A percentile compares a stretch with the other conserved stretches of the same genome.
Evolutionary conservation across 805 yeast species (phyloP).

Genomic region (Candida ascalaphidarum): DNA sequence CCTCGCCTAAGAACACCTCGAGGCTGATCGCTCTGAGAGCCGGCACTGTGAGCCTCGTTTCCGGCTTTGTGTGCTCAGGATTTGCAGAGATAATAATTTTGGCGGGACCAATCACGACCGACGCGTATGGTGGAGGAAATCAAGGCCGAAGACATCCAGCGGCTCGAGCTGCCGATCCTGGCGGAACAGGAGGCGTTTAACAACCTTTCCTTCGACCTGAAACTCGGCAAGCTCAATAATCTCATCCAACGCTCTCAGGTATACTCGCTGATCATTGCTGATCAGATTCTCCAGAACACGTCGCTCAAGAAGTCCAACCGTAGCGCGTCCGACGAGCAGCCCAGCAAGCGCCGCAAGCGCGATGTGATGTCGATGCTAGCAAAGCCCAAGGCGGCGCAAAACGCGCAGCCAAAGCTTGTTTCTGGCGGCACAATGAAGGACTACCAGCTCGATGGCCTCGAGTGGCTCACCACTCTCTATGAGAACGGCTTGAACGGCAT

Average conservation of each 20-base stretch:
- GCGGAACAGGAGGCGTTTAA: constrained; percentile 35
- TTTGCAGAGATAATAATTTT: too few relatives aligned
- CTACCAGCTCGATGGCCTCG: constrained; percentile 84
- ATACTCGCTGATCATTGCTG: constrained; percentile 79
- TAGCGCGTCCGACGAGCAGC: constrained; percentile 3
- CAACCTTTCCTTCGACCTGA: constrained; percentile 41
- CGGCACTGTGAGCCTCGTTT: too few relatives aligned
- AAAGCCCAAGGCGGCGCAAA: constrained; percentile 9
- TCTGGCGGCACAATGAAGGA: constrained; percentile 57
- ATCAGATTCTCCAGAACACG: constrained; percentile 54
- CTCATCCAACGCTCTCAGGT: constrained; percentile 83
- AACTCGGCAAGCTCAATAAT: constrained; percentile 58
- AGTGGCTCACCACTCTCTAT: constrained; percentile 82
- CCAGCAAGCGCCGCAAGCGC: constrained; percentile 9
- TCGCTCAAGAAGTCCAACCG: constrained; percentile 15
- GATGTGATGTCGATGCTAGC: constrained; percentile 12
- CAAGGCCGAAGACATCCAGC: too few relatives aligned
- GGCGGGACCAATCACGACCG: too few relatives aligned
- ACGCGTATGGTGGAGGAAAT: too few relatives aligned
- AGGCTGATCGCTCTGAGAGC: too few relatives aligned
- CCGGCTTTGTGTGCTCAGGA: too few relatives aligned
- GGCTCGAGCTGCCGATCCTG: too few relatives aligned
- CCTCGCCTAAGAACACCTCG: too few relatives aligned
- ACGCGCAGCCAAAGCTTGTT: constrained; percentile 25
- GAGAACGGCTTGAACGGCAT: constrained; percentile 95